phyloP scores from a whole-genome alignment of 2,329 filamentous ascomycete species.

The Tothia fuscella region DNA sequence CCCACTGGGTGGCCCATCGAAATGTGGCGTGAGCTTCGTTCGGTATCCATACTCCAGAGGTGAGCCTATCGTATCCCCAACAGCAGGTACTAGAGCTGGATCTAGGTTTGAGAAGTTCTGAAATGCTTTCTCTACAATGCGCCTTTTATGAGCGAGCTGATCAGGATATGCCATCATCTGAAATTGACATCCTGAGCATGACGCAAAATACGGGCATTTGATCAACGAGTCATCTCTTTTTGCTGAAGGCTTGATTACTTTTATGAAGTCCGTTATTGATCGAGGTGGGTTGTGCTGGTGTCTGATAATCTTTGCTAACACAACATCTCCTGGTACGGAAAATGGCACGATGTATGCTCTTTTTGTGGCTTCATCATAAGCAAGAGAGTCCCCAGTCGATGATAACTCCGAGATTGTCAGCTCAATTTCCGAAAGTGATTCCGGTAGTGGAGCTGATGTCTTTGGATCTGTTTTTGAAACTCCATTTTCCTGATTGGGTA shows the following conservation, averaged over 20 bases:
- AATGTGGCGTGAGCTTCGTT: slow-evolving; percentile 95
- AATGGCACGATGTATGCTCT: slow-evolving; percentile 83
- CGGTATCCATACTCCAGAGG: slow-evolving; percentile 88
- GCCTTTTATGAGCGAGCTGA: slow-evolving; percentile 74
- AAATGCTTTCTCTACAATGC: slow-evolving; percentile 84
- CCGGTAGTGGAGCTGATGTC: slow-evolving; percentile 37
- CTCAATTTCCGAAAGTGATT: slow-evolving; percentile 62
- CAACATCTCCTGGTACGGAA: slow-evolving; percentile 69
- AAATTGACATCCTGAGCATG: slow-evolving; percentile 88
- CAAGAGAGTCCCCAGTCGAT: slow-evolving; percentile 85
- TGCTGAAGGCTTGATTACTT: slow-evolving; percentile 59
- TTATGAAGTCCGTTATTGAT: slow-evolving; percentile 70
- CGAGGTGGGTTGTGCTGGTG: slow-evolving; percentile 54
- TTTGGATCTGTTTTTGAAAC: slow-evolving; percentile 11
- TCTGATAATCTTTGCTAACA: slow-evolving; percentile 65
- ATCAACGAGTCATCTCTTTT: slow-evolving; percentile 67
- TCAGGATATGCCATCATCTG: slow-evolving; percentile 89
- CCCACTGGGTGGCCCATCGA: slow-evolving; percentile 59
- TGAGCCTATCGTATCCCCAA: slow-evolving; percentile 78
- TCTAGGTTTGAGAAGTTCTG: slow-evolving; percentile 78
- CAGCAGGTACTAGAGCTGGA: slow-evolving; percentile 58
- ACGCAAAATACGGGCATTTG: slow-evolving; percentile 74
- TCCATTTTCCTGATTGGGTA: slow-evolving; percentile 9
- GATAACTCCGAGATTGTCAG: slow-evolving; percentile 73
- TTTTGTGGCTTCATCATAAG: slow-evolving; percentile 51